Percentiles rank a stretch among this genome's conserved stretches.
These are phyloP conservation scores for Fusarium coicis DNA, from an alignment of 2,329 filamentous ascomycete species.

Conservation along the genomic window DNA sequence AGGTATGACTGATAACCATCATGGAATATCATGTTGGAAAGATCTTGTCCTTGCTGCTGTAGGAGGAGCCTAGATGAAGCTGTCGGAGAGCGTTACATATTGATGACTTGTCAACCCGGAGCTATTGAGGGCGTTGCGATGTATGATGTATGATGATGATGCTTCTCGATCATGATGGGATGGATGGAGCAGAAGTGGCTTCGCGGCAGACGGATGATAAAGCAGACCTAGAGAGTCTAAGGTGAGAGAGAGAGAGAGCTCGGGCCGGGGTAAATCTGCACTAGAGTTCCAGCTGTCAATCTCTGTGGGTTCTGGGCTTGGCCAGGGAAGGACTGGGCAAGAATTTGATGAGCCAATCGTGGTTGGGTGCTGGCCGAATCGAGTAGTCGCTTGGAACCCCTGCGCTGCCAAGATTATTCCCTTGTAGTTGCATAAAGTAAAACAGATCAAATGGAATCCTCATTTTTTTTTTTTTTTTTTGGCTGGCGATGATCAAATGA, in stretches of 20 bases:
- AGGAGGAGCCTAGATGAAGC: neutral
- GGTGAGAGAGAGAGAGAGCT: neutral
- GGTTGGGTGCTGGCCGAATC: slow-evolving; percentile 40
- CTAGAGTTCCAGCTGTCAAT: slow-evolving; percentile 33
- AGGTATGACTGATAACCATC: neutral
- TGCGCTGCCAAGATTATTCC: slow-evolving; percentile 21
- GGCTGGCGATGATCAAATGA: neutral
- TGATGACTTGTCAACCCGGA: neutral
- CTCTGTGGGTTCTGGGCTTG: slow-evolving; percentile 26
- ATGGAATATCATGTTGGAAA: neutral
- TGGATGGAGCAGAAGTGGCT: slow-evolving; percentile 14
- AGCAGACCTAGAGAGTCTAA: neutral
- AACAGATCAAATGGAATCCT: slow-evolving; percentile 2
- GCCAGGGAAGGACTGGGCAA: slow-evolving; percentile 37
- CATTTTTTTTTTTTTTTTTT: neutral
- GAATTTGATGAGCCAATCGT: slow-evolving; percentile 37
- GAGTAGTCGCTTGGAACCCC: slow-evolving; percentile 43
- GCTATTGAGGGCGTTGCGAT: neutral
- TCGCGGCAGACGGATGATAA: slow-evolving; percentile 13
- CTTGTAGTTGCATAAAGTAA: slow-evolving; percentile 26
- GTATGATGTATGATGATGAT: slow-evolving; percentile 22
- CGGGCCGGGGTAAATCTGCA: slow-evolving; percentile 18
- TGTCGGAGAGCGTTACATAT: neutral
- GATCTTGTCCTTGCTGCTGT: neutral
- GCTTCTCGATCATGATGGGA: slow-evolving; percentile 1